A percentile compares a stretch with the other conserved stretches of the same genome.
Evolutionary conservation across 306 rosid species (phyloP).

Genomic region (Herpetospermum pedunculosum): DNA sequence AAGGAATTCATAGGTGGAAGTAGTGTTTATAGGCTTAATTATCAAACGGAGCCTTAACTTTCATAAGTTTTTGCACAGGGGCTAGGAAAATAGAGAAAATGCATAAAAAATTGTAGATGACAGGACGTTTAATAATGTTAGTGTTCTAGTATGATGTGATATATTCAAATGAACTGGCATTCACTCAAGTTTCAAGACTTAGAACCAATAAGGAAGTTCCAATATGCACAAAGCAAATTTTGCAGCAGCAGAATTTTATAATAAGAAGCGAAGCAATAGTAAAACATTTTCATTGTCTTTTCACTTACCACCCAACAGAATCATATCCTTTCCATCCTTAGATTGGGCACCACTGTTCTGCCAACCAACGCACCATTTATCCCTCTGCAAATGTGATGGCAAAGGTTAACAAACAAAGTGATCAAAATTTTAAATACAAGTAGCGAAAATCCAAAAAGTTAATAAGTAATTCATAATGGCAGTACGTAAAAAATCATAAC

Average conservation of each 20-base stretch:
- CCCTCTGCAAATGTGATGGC: background rate
- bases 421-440: background rate
- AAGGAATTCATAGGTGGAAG: too few relatives aligned
- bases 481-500: background rate
- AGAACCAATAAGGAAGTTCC: background rate
- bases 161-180: background rate
- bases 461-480: background rate
- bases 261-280: background rate
- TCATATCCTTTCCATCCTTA: slow-evolving; percentile 13
- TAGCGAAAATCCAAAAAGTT: background rate
- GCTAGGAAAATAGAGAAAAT: too few relatives aligned
- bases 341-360: slow-evolving; percentile 15
- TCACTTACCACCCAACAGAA: slow-evolving; percentile 17
- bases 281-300: background rate
- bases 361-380: slow-evolving; percentile 16
- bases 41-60: too few relatives aligned
- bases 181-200: background rate
- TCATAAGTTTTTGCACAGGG: too few relatives aligned
- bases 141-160: background rate
- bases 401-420: background rate
- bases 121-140: background rate
- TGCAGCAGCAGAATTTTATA: slow-evolving; percentile 6
- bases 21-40: too few relatives aligned
- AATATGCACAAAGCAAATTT: background rate
- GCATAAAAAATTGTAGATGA: background rate